Evolutionary conservation across 2,329 filamentous ascomycete genomes (phyloP).

Genomic region (Pseudogymnoascus sp.): DNA sequence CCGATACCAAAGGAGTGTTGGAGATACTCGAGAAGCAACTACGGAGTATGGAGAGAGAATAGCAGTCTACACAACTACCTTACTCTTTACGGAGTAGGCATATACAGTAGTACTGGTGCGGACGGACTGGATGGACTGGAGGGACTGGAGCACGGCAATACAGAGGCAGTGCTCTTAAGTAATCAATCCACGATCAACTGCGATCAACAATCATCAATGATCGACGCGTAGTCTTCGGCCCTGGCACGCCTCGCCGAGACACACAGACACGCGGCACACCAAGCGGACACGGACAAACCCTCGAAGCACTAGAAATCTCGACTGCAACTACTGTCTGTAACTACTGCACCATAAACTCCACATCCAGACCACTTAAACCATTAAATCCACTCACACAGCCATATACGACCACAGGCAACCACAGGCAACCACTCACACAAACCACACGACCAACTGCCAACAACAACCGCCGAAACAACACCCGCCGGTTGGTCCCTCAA

Average conservation of each 20-base stretch:
- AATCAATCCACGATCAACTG: not conserved
- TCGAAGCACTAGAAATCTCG: not conserved
- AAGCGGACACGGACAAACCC: not conserved
- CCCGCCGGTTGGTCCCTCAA: not conserved
- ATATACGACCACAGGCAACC: not conserved
- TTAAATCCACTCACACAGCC: not conserved
- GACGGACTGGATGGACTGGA: not conserved
- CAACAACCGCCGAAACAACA: not conserved
- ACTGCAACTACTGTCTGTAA: not conserved
- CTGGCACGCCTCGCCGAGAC: not conserved
- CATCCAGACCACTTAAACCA: not conserved
- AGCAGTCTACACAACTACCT: not conserved
- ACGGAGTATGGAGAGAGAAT: not conserved
- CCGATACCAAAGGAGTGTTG: not conserved
- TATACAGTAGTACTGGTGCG: not conserved
- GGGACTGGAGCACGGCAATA: not conserved
- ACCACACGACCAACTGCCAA: not conserved
- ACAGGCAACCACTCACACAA: not conserved
- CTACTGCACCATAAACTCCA: not conserved
- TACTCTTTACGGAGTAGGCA: too few species aligned
- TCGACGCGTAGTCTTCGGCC: not conserved
- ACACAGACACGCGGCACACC: slow-evolving; percentile 2
- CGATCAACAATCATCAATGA: not conserved
- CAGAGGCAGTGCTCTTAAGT: not conserved
- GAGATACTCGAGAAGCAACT: not conserved